Evolutionary conservation across 257 asterid species (phyloP).

Genomic region (Asclepias syriaca): DNA sequence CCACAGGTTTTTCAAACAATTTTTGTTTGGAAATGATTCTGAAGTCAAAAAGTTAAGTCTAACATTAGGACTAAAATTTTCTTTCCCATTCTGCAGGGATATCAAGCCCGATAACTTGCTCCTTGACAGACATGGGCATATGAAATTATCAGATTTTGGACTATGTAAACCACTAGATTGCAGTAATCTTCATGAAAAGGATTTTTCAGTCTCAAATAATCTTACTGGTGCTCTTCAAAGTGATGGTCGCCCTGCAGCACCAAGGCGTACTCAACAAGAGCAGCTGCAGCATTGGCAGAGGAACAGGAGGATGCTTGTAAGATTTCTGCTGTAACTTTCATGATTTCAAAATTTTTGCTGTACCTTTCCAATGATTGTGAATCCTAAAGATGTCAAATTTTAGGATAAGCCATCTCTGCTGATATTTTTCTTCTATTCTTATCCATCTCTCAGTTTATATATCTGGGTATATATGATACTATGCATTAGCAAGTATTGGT

Average conservation of each 20-base stretch:
- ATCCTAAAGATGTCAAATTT: background rate
- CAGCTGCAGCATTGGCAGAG: slow-evolving; percentile 93
- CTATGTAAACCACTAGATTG: slow-evolving; percentile 94
- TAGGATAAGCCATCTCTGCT: background rate
- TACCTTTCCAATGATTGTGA: background rate
- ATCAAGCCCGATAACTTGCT: slow-evolving; percentile 98
- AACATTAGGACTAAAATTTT: background rate
- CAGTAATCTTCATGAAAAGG: slow-evolving; percentile 88
- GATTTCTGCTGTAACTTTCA: slow-evolving; percentile 16
- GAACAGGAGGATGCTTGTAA: slow-evolving; percentile 94
- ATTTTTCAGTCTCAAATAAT: slow-evolving; percentile 64
- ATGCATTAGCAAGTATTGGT: background rate
- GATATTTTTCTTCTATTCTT: background rate
- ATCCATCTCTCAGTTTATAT: background rate
- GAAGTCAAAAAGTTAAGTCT: background rate
- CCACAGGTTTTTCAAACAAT: slow-evolving; percentile 60
- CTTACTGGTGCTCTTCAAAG: slow-evolving; percentile 80
- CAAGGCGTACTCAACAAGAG: slow-evolving; percentile 93
- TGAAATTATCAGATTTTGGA: slow-evolving; percentile 96
- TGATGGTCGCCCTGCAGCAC: slow-evolving; percentile 86
- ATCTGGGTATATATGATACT: background rate
- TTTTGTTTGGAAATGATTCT: slow-evolving; percentile 11
- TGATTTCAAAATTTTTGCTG: slow-evolving; percentile 1
- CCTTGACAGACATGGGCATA: slow-evolving; percentile 87
- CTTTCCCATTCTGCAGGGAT: slow-evolving; percentile 55